These are phyloP conservation scores for Rhizopogon roseolus DNA, from an alignment of 768 basidiomycete genomes.

Conservation along the genomic window DNA sequence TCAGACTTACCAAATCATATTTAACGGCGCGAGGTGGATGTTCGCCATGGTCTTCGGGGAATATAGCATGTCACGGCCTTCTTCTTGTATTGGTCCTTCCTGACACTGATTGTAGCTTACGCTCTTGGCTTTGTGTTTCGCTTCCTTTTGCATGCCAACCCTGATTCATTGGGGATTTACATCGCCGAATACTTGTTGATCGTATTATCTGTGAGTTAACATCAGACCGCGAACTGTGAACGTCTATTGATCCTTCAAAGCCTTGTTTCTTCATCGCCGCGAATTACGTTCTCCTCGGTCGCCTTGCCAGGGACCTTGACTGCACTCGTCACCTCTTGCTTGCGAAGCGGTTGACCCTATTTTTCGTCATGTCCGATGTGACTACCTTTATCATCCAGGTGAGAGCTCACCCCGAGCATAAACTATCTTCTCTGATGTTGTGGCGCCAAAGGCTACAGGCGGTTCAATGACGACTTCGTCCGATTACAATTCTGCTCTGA, in stretches of 20 bases:
- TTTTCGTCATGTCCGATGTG: slow-evolving; percentile 62
- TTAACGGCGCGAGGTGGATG: slow-evolving; percentile 55
- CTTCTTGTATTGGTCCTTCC: neutral
- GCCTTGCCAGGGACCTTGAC: slow-evolving; percentile 46
- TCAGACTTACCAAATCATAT: slow-evolving; percentile 39
- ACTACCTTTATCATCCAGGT: slow-evolving; percentile 66
- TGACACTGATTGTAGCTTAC: slow-evolving; percentile 35
- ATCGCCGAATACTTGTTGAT: slow-evolving; percentile 57
- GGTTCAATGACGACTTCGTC: slow-evolving; percentile 42
- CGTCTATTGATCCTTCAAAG: slow-evolving; percentile 22
- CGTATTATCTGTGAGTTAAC: slow-evolving; percentile 42
- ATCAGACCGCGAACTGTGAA: neutral
- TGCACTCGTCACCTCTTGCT: slow-evolving; percentile 46
- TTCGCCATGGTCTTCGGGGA: slow-evolving; percentile 56
- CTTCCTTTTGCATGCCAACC: slow-evolving; percentile 48
- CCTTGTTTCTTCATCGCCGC: slow-evolving; percentile 75
- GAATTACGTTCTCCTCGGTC: slow-evolving; percentile 63
- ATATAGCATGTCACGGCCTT: slow-evolving; percentile 35
- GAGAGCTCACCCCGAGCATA: neutral
- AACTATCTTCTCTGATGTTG: neutral
- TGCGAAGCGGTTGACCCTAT: slow-evolving; percentile 43
- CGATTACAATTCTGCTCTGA: slow-evolving; percentile 19
- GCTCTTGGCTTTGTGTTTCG: slow-evolving; percentile 52
- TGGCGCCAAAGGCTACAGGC: slow-evolving; percentile 37
- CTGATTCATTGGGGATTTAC: slow-evolving; percentile 48